Percentiles rank a stretch among this genome's conserved stretches.
phyloP scores from a whole-genome alignment of 1,139 yeast species.

The Scheffersomyces insectosa region DNA sequence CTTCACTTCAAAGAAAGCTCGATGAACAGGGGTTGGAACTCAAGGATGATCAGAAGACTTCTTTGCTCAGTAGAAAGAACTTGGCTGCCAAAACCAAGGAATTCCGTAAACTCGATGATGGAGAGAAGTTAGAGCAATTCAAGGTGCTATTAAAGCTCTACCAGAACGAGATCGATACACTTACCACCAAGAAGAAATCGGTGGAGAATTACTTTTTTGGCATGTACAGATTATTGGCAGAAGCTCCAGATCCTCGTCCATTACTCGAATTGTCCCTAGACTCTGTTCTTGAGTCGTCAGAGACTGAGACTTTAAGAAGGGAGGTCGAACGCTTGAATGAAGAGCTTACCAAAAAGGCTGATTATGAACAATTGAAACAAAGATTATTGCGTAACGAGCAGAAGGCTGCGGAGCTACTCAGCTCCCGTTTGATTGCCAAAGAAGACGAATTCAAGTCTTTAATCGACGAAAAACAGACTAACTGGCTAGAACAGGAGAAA shows the following conservation, averaged over 20 bases:
- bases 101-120: slow-evolving; percentile 70
- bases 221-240: slow-evolving; percentile 73
- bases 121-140: slow-evolving; percentile 63
- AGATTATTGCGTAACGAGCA: slow-evolving; percentile 60
- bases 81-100: slow-evolving; percentile 81
- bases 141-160: slow-evolving; percentile 74
- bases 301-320: slow-evolving; percentile 49
- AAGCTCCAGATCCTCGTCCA: slow-evolving; percentile 93
- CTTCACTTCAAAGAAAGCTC: slow-evolving; percentile 64
- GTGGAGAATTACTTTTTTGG: slow-evolving; percentile 75
- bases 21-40: slow-evolving; percentile 77
- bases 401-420: slow-evolving; percentile 52
- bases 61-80: slow-evolving; percentile 69
- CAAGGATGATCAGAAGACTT: slow-evolving; percentile 66
- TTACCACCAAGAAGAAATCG: slow-evolving; percentile 74
- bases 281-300: slow-evolving; percentile 60
- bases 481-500: slow-evolving; percentile 56
- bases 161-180: slow-evolving; percentile 82
- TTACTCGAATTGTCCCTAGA: slow-evolving; percentile 71
- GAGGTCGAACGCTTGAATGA: slow-evolving; percentile 62
- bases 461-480: slow-evolving; percentile 62
- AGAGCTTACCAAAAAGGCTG: slow-evolving; percentile 66
- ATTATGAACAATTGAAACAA: slow-evolving; percentile 73
- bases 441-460: slow-evolving; percentile 62
- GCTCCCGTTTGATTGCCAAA: slow-evolving; percentile 50